Conservation (phyloP, 345 rosid species). For the Citrus hindsii region DNA sequence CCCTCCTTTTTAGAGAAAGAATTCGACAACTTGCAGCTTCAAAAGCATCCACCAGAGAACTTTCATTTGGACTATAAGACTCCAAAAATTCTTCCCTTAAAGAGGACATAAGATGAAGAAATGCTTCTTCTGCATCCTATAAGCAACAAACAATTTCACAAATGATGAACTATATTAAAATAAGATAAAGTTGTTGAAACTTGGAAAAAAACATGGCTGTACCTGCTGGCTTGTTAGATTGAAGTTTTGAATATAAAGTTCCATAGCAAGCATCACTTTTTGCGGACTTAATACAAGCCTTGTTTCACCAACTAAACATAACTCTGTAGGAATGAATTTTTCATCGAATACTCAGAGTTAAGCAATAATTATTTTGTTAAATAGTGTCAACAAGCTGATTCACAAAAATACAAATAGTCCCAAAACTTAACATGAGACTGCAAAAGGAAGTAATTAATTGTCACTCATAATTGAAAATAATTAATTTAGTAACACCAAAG, state of each 20-base stretch:
- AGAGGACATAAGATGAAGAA: slow-evolving; percentile 75
- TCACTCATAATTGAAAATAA: neutral
- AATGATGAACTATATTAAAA: slow-evolving; percentile 9
- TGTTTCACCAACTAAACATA: slow-evolving; percentile 32
- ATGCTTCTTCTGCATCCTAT: slow-evolving; percentile 93
- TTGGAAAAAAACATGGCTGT: neutral
- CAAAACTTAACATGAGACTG: neutral
- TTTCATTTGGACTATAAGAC: slow-evolving; percentile 44
- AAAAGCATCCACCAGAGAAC: slow-evolving; percentile 42
- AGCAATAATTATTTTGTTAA: neutral
- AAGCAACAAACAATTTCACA: slow-evolving; percentile 6
- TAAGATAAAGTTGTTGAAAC: neutral
- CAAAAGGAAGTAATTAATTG: neutral
- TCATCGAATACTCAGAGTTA: neutral
- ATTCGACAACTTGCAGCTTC: slow-evolving; percentile 47
- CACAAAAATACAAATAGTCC: neutral
- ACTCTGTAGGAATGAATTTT: slow-evolving; percentile 34
- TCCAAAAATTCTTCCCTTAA: slow-evolving; percentile 68
- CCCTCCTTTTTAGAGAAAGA: slow-evolving; percentile 30
- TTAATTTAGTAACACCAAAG: neutral
- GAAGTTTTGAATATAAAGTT: slow-evolving; percentile 52
- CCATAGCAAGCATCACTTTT: slow-evolving; percentile 69
- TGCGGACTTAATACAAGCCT: slow-evolving; percentile 54
- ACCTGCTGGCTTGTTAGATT: slow-evolving; percentile 86
- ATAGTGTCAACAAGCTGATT: neutral